phyloP scores from a whole-genome alignment of 2,329 filamentous ascomycete species.

The Aspergillus sp. region DNA sequence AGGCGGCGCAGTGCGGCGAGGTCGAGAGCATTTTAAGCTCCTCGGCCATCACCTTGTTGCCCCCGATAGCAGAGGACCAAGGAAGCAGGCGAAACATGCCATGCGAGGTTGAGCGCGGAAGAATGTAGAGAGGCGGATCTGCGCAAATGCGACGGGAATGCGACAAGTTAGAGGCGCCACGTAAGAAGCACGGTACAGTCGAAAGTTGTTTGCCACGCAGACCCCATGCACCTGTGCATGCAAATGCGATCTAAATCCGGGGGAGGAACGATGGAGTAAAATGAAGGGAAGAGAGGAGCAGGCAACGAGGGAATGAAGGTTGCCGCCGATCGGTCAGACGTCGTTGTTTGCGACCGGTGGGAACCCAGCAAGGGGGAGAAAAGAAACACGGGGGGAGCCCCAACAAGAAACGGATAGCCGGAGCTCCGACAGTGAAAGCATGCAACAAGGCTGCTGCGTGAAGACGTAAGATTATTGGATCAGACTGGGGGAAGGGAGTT shows the following conservation, averaged over 20 bases:
- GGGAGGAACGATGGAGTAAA: slow-evolving; percentile 15
- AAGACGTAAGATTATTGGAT: slow-evolving; percentile 26
- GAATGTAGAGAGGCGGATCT: slow-evolving; percentile 14
- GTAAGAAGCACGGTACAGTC: slow-evolving; percentile 8
- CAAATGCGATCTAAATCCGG: slow-evolving; percentile 26
- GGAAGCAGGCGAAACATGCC: slow-evolving; percentile 53
- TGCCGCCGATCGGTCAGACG: slow-evolving; percentile 21
- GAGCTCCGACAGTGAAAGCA: slow-evolving; percentile 11
- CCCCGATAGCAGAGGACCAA: slow-evolving; percentile 49
- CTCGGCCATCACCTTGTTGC: slow-evolving; percentile 48
- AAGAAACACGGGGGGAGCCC: slow-evolving; percentile 13
- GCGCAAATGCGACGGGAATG: slow-evolving; percentile 19
- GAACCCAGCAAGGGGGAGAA: slow-evolving; percentile 18
- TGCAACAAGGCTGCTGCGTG: slow-evolving; percentile 33
- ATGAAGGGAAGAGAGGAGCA: slow-evolving; percentile 16
- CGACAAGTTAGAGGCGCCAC: slow-evolving; percentile 7
- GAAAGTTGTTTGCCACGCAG: slow-evolving; percentile 12
- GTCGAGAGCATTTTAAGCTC: slow-evolving; percentile 48
- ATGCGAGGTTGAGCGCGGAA: slow-evolving; percentile 39
- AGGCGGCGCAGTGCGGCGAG: slow-evolving; percentile 36
- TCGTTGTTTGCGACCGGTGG: slow-evolving; percentile 24
- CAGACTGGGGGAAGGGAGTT: not conserved
- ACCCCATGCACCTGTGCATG: slow-evolving; percentile 26
- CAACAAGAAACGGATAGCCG: slow-evolving; percentile 12
- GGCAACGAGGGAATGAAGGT: slow-evolving; percentile 17